phyloP scores from a whole-genome alignment of 495 filamentous ascomycete species.

The Niebla homalea region DNA sequence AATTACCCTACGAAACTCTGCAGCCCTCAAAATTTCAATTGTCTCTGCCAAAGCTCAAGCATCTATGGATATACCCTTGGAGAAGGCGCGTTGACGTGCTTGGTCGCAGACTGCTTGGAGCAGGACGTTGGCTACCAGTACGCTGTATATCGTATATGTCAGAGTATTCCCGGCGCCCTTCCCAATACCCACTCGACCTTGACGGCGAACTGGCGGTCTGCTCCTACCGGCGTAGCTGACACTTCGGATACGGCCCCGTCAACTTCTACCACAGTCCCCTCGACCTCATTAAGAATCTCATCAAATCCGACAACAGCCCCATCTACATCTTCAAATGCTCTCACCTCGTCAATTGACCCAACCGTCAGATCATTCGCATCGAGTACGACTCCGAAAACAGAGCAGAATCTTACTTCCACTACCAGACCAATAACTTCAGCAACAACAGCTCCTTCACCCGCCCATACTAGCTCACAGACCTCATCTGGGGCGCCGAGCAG shows the following conservation, averaged over 20 bases:
- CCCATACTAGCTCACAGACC: too few relatives aligned
- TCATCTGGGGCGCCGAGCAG: not conserved
- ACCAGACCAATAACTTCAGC: conserved; percentile 1
- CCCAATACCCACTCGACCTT: conserved; percentile 15
- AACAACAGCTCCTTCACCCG: not conserved
- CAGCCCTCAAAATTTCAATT: conserved; percentile 38
- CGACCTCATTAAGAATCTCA: not conserved
- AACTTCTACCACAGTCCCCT: not conserved
- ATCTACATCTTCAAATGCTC: conserved; percentile 1
- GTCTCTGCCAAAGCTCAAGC: conserved; percentile 49
- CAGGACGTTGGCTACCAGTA: not conserved
- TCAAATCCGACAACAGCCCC: not conserved
- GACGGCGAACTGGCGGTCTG: conserved; percentile 4
- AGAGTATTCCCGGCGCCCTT: conserved; percentile 1
- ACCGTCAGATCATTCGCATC: not conserved
- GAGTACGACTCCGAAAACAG: not conserved
- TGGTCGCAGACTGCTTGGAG: conserved; percentile 30
- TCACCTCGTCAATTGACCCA: conserved; percentile 1
- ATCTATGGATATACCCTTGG: conserved; percentile 52
- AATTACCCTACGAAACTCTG: conserved; percentile 42
- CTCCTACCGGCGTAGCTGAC: not conserved
- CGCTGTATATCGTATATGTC: conserved; percentile 12
- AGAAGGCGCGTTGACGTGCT: conserved; percentile 53
- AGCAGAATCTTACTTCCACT: not conserved
- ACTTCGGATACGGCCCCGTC: not conserved